A percentile compares a stretch with the other conserved stretches of the same genome.
phyloP scores from a whole-genome alignment of 805 yeast species.

The Metschnikowia peoriensis region DNA sequence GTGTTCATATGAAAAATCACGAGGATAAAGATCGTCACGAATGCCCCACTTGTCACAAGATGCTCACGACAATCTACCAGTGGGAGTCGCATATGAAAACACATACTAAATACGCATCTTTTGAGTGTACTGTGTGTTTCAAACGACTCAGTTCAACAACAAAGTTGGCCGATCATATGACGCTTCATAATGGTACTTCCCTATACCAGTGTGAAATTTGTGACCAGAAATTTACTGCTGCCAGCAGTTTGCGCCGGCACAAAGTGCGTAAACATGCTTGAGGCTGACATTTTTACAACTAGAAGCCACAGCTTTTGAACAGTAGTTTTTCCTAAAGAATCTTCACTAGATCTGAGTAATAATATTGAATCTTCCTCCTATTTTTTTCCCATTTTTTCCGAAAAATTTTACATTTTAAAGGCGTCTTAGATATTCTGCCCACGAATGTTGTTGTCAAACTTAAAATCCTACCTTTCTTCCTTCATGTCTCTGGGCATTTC shows the following conservation, averaged over 20 bases:
- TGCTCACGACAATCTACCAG: not conserved
- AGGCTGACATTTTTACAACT: not conserved
- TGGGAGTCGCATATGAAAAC: not conserved
- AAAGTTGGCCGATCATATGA: conserved; percentile 1
- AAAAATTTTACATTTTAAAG: too few relatives aligned
- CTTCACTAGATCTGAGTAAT: too few relatives aligned
- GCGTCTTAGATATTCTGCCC: too few relatives aligned
- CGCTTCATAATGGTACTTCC: not conserved
- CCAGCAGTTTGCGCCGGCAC: not conserved
- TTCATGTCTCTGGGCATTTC: too few relatives aligned
- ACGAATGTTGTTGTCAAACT: too few relatives aligned
- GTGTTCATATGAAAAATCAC: not conserved
- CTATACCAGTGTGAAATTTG: not conserved
- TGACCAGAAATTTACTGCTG: not conserved
- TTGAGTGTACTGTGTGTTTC: not conserved
- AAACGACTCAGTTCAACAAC: not conserved
- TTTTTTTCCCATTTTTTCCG: too few relatives aligned
- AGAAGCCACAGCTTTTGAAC: too few relatives aligned
- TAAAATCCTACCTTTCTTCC: too few relatives aligned
- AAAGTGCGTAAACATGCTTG: not conserved
- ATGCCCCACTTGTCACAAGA: not conserved
- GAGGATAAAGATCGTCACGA: not conserved
- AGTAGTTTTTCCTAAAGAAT: too few relatives aligned
- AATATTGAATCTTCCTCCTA: too few relatives aligned
- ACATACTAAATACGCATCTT: not conserved